These are phyloP conservation scores for Trichosanthes cucumerina DNA, from an alignment of 306 rosid species.

Conservation along the genomic window DNA sequence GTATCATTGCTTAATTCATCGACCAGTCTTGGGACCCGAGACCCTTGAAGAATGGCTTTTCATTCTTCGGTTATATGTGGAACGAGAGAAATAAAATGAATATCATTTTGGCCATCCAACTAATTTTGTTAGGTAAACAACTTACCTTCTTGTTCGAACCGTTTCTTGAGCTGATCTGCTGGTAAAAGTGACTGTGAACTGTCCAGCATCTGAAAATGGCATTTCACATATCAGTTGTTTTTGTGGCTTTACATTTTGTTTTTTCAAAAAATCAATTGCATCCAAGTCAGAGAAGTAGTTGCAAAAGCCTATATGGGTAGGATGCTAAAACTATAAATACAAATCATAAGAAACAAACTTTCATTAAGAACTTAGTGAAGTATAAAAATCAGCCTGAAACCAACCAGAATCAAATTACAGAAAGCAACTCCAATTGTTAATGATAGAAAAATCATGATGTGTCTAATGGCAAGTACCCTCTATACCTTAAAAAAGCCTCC, in stretches of 20 bases:
- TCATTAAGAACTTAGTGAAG: neutral
- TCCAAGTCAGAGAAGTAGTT: neutral
- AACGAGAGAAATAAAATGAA: neutral
- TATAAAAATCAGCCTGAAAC: neutral
- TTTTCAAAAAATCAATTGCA: neutral
- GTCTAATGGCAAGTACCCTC: neutral
- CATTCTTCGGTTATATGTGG: neutral
- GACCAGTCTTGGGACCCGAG: neutral
- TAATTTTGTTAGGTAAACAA: neutral
- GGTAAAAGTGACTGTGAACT: constrained; percentile 62
- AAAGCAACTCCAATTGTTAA: no score
- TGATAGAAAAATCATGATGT: no score
- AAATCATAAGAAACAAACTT: neutral
- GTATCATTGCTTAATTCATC: neutral
- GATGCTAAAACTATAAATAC: neutral
- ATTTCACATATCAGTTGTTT: neutral
- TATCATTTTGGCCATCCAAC: neutral
- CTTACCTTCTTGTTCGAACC: constrained; percentile 58
- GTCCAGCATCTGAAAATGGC: constrained; percentile 52
- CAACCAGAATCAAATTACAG: no score
- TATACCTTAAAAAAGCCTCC: neutral
- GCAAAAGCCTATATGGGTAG: no score
- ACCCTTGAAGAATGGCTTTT: neutral
- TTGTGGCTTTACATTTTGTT: neutral
- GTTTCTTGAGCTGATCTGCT: constrained; percentile 56